Conservation (phyloP, 106 monocot genomes). For the Platanthera zijinensis region DNA sequence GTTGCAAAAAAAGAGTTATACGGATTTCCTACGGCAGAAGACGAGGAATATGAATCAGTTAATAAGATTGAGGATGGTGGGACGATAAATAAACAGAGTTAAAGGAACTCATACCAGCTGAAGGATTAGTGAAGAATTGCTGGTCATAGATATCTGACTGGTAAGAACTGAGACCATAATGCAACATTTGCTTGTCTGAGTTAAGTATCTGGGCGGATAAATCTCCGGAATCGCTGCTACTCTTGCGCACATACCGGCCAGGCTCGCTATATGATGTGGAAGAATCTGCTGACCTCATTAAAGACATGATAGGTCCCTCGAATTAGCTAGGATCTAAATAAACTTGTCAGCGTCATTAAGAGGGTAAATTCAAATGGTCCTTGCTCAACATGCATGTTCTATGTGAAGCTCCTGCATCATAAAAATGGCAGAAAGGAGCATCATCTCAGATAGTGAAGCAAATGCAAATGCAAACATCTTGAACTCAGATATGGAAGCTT, state of each 20-base stretch:
- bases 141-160: conserved; percentile 26
- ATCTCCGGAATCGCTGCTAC: conserved; percentile 15
- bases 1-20: conserved; percentile 38
- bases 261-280: conserved; percentile 42
- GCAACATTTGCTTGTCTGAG: conserved; percentile 35
- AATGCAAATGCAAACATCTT: neutral
- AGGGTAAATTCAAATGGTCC: neutral
- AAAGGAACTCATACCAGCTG: conserved; percentile 10
- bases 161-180: conserved; percentile 32
- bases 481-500: neutral
- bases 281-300: conserved; percentile 46
- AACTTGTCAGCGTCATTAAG: neutral
- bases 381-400: neutral
- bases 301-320: conserved; percentile 30
- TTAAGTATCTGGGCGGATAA: conserved; percentile 26
- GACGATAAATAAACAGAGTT: conserved; percentile 12
- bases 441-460: neutral
- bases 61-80: conserved; percentile 27
- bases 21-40: conserved; percentile 39
- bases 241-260: conserved; percentile 25
- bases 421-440: neutral
- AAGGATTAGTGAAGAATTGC: conserved; percentile 22
- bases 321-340: neutral
- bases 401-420: neutral
- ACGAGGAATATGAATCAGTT: conserved; percentile 25